Base-by-base conservation (phyloP, 306 rosid species). In the Mucuna pruriens region DNA sequence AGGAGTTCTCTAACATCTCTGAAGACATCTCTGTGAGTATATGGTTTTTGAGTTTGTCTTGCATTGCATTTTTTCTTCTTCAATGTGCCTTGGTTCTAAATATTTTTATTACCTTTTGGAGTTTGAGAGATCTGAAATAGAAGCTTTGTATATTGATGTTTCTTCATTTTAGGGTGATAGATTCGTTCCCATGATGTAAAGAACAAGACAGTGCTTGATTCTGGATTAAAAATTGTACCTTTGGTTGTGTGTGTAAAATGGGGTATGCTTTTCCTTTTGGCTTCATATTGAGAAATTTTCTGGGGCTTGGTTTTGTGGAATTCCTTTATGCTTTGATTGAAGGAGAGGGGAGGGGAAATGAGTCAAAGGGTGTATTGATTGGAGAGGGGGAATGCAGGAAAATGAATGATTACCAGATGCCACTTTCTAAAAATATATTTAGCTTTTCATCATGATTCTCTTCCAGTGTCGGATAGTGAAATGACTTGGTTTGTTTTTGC, bases 1-100 rank as follows among this genome's bases (percentile, higher is more conserved):
- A 91, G 65, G 99, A 95, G 79, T 65, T 95, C 77, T 73, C 98
- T 38, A 89, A 90, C 88, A 91, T 95, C 77, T 51, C 90, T 77
- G 94, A 85, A 39, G 99, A 95, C 65, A 76, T 95, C 85, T 61
- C 86, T 79, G 99, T 95, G 60, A 84, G 97, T 90, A 16, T 7
- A n/a, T 52, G 12, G 0, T 64, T 44, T 71, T 12, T 23, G 36
- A 11, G 6, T 71, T 87, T 81, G 1, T 26, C 23, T 79, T 71
- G n/a, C 61, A 5, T 64, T 71, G 29, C 64, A 2, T 76, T 75
- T 16, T 45, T 38, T 20, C 63, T 16, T 23, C 13, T 78, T 77
- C 26, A 89, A 84, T 87, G 86, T 77, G 79, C 76, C 33, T 66
- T 79, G 73, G 16, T 87, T 36, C 71, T 77, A 38, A 48, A 4